phyloP scores from a whole-genome alignment of 192 early-diverging fungal genomes.

The Coemansia sp. region DNA sequence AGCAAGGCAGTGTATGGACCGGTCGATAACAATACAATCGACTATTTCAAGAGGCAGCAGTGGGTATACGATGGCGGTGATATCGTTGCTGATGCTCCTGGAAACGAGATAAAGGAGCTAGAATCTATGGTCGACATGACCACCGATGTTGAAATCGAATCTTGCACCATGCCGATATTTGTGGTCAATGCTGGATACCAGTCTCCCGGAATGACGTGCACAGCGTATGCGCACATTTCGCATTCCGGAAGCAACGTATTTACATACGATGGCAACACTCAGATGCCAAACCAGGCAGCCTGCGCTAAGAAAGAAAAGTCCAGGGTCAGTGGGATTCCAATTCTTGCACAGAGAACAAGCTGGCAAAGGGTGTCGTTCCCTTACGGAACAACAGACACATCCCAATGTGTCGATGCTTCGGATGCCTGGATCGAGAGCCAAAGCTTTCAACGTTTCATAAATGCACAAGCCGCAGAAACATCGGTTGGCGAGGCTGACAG shows the following conservation, averaged over 20 bases:
- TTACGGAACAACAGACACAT: neutral
- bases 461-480: neutral
- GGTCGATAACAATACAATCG: neutral
- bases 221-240: neutral
- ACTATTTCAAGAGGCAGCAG: constrained; percentile 1
- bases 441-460: neutral
- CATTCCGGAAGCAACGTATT: neutral
- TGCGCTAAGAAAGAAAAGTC: neutral
- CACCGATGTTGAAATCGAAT: neutral
- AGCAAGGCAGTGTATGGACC: neutral
- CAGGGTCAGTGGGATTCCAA: neutral
- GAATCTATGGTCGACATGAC: neutral
- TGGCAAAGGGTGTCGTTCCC: neutral
- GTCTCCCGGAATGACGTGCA: constrained; percentile 2
- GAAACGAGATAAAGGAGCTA: neutral
- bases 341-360: neutral
- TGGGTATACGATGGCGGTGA: neutral
- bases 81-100: neutral
- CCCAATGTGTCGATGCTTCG: neutral
- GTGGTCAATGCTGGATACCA: neutral
- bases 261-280: neutral
- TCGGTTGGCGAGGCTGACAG: neutral
- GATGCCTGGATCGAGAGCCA: neutral
- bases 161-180: constrained; percentile 2
- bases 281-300: neutral